These are phyloP conservation scores for Nakazawaea ishiwadae DNA, from an alignment of 805 yeast species.

Conservation along the genomic window DNA sequence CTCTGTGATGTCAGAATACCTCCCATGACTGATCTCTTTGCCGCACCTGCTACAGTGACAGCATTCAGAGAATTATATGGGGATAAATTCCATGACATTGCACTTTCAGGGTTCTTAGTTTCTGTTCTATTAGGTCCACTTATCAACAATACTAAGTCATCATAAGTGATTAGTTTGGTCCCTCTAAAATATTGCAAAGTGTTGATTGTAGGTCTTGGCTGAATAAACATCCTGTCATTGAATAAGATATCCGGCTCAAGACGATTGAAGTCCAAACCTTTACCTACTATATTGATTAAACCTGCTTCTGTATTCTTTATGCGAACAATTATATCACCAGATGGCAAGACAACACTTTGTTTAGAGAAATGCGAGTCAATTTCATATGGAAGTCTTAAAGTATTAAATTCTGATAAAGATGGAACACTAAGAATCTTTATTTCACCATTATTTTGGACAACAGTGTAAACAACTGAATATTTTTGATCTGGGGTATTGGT, in stretches of 20 bases:
- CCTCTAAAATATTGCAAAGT: constrained; percentile 88
- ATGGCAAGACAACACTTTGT: constrained; percentile 38
- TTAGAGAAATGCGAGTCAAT: constrained; percentile 34
- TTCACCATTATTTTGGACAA: constrained; percentile 23
- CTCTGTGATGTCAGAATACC: not conserved
- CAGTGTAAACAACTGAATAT: constrained; percentile 23
- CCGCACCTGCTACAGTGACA: constrained; percentile 4
- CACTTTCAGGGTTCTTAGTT: constrained; percentile 55
- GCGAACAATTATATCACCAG: constrained; percentile 53
- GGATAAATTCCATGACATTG: constrained; percentile 44
- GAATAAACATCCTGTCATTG: constrained; percentile 62
- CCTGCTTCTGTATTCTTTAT: constrained; percentile 50
- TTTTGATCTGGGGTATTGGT: constrained; percentile 19
- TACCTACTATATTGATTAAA: constrained; percentile 45
- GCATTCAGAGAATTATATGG: constrained; percentile 31
- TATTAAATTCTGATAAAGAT: constrained; percentile 53
- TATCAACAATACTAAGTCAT: constrained; percentile 60
- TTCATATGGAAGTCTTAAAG: constrained; percentile 38
- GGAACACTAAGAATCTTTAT: constrained; percentile 46
- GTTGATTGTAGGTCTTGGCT: constrained; percentile 76
- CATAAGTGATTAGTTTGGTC: constrained; percentile 49
- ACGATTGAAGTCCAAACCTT: constrained; percentile 26
- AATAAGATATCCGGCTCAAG: constrained; percentile 53
- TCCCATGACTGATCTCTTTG: constrained; percentile 2
- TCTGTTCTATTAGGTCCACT: constrained; percentile 73